Evolutionary conservation across 1,139 yeast genomes (phyloP).

Genomic region (Geotrichum siamense): DNA sequence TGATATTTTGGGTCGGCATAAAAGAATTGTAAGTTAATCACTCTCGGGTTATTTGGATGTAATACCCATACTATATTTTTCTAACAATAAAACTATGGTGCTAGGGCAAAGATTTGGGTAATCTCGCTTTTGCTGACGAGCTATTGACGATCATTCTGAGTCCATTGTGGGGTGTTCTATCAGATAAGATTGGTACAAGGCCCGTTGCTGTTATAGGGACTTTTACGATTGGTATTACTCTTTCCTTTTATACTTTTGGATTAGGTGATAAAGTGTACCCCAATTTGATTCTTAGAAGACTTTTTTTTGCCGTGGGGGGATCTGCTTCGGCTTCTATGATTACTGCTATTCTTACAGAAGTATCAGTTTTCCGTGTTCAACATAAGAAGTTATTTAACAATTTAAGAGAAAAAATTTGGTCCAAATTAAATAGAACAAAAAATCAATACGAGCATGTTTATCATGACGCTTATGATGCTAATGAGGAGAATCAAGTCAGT

Average conservation of each 20-base stretch:
- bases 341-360: slow-evolving; percentile 48
- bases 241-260: slow-evolving; percentile 43
- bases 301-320: slow-evolving; percentile 57
- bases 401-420: neutral
- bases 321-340: slow-evolving; percentile 43
- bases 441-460: neutral
- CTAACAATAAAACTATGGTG: neutral
- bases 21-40: slow-evolving; percentile 33
- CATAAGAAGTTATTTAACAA: slow-evolving; percentile 17
- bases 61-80: no score
- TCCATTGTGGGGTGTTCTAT: slow-evolving; percentile 57
- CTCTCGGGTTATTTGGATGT: neutral
- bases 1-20: slow-evolving; percentile 45
- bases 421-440: slow-evolving; percentile 1
- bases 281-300: slow-evolving; percentile 45
- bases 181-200: slow-evolving; percentile 58
- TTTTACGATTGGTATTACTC: slow-evolving; percentile 41
- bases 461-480: slow-evolving; percentile 2
- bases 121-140: slow-evolving; percentile 59
- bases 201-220: slow-evolving; percentile 47
- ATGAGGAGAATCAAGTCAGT: neutral
- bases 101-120: slow-evolving; percentile 50
- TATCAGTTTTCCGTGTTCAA: slow-evolving; percentile 37
- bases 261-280: slow-evolving; percentile 42
- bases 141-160: slow-evolving; percentile 47